A percentile compares a stretch with the other conserved stretches of the same genome.
phyloP scores from a whole-genome alignment of 2,329 filamentous ascomycete species.

The Pseudopyricularia cyperi region DNA sequence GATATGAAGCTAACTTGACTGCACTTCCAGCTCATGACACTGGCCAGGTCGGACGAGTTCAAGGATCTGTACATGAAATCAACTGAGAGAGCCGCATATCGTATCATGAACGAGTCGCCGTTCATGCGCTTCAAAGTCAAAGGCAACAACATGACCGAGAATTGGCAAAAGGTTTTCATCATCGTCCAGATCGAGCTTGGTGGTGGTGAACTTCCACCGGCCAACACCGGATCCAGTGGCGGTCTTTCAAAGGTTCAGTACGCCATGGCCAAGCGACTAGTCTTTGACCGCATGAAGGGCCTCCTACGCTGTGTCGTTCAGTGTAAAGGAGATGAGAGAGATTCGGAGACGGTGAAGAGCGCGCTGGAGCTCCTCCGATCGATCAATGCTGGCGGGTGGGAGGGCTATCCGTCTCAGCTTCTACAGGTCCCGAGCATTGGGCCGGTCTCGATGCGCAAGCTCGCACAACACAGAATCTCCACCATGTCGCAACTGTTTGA shows the following conservation, averaged over 20 bases:
- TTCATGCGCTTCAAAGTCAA: slow-evolving; percentile 61
- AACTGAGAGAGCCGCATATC: slow-evolving; percentile 56
- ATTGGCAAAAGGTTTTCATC: slow-evolving; percentile 64
- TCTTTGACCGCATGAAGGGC: slow-evolving; percentile 58
- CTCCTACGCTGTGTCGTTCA: slow-evolving; percentile 66
- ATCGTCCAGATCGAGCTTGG: slow-evolving; percentile 67
- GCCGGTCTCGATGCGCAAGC: slow-evolving; percentile 57
- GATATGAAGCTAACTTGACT: neutral
- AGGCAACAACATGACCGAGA: slow-evolving; percentile 43
- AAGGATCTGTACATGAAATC: slow-evolving; percentile 57
- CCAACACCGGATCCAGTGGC: slow-evolving; percentile 36
- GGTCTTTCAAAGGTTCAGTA: slow-evolving; percentile 42
- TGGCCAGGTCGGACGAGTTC: slow-evolving; percentile 62
- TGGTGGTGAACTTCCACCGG: slow-evolving; percentile 43
- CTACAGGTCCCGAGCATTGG: slow-evolving; percentile 75
- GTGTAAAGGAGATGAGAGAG: slow-evolving; percentile 49
- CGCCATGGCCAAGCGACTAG: slow-evolving; percentile 42
- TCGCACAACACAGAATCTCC: slow-evolving; percentile 57
- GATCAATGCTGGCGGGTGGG: slow-evolving; percentile 65
- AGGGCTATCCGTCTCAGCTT: slow-evolving; percentile 67
- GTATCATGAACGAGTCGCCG: slow-evolving; percentile 55
- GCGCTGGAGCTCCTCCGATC: slow-evolving; percentile 69
- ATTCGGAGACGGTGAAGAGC: slow-evolving; percentile 44
- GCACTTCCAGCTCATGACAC: slow-evolving; percentile 41
- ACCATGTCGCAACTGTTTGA: slow-evolving; percentile 57